A percentile compares a stretch with the other conserved stretches of the same genome.
These are phyloP conservation scores for Boletus rubescentipes DNA, from an alignment of 768 basidiomycete species.

Conservation along the genomic window DNA sequence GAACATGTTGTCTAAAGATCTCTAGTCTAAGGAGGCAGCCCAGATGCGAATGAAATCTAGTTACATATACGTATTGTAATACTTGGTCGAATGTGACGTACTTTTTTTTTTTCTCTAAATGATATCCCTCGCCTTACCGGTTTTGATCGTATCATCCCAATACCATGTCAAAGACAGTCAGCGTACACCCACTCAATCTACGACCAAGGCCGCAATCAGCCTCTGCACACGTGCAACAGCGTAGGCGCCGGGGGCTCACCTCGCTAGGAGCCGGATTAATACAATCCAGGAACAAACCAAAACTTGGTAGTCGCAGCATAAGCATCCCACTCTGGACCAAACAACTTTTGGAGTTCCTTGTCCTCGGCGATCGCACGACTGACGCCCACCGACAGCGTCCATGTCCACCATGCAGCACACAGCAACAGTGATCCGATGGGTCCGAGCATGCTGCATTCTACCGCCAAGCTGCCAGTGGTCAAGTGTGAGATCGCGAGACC, in stretches of 20 bases:
- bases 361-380: constrained; percentile 54
- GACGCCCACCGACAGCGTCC: constrained; percentile 48
- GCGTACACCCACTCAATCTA: not conserved
- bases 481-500: constrained; percentile 48
- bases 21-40: not conserved
- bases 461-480: constrained; percentile 46
- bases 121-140: too few species aligned
- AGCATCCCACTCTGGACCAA: constrained; percentile 47
- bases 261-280: constrained; percentile 22
- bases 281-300: constrained; percentile 52
- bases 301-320: constrained; percentile 45
- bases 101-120: not conserved
- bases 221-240: not conserved
- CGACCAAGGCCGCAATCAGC: not conserved
- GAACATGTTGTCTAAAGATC: too few species aligned
- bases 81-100: not conserved
- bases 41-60: not conserved
- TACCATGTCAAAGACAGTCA: not conserved
- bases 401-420: constrained; percentile 48
- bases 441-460: constrained; percentile 37
- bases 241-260: not conserved
- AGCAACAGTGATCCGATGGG: constrained; percentile 32
- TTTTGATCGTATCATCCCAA: not conserved
- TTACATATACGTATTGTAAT: not conserved
- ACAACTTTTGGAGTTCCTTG: constrained; percentile 44